Evolutionary conservation across 2,329 filamentous ascomycete genomes (phyloP).

Genomic region (Camillea tinctor): DNA sequence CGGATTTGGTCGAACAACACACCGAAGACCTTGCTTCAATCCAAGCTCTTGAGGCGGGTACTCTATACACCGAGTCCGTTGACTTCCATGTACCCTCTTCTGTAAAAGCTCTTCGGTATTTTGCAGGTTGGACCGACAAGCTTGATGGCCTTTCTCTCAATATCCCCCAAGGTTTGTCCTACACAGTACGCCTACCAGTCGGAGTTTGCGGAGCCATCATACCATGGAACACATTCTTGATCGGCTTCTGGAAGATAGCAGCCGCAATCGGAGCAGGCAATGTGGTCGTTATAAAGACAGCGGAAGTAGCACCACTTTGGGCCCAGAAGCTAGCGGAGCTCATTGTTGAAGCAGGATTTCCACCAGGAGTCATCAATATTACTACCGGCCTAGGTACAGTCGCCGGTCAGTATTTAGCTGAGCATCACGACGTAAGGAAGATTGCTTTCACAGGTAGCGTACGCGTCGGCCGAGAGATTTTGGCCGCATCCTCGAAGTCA

Average conservation of each 20-base stretch:
- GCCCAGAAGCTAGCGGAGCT: conserved; percentile 32
- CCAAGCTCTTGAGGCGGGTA: too few relatives aligned
- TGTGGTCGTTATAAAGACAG: conserved; percentile 54
- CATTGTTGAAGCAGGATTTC: conserved; percentile 59
- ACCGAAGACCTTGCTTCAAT: too few relatives aligned
- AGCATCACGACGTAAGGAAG: conserved; percentile 61
- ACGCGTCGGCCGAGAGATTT: conserved; percentile 54
- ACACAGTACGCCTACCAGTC: too few relatives aligned
- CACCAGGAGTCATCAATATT: conserved; percentile 58
- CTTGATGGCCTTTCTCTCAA: too few relatives aligned
- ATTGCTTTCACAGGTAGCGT: conserved; percentile 62
- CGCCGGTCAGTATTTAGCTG: conserved; percentile 58
- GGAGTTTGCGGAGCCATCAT: too few relatives aligned
- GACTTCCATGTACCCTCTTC: too few relatives aligned
- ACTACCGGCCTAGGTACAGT: conserved; percentile 62
- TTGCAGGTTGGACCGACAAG: too few relatives aligned
- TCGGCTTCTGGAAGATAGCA: not conserved
- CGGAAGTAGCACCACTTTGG: conserved; percentile 57
- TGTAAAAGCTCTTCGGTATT: too few relatives aligned
- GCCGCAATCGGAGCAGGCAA: not conserved
- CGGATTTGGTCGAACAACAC: too few relatives aligned
- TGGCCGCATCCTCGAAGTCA: conserved; percentile 55
- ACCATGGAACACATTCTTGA: too few relatives aligned
- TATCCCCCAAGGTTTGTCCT: too few relatives aligned
- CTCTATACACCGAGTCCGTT: not conserved